Base-by-base conservation (phyloP, 805 yeast species). In the Pichia pseudocactophila region DNA sequence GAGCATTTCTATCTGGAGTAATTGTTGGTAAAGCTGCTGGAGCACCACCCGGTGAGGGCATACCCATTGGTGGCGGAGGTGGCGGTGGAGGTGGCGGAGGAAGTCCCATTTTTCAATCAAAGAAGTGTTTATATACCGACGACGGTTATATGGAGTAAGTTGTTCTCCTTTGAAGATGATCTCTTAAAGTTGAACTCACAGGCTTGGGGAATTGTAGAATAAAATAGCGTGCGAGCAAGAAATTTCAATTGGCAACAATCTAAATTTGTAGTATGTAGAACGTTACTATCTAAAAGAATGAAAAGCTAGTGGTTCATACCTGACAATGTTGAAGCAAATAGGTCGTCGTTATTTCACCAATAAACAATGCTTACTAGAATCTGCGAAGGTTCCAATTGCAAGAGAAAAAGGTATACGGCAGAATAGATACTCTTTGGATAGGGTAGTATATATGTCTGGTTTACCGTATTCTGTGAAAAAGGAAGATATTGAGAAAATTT, bases 31-130 rank as follows among this genome's bases (percentile, higher is more conserved):
- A 49, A 36, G 57, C 50, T 13, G 63, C 55, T 7, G 62, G 59
- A 0, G 66, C 58, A 13, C 59, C 62, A 12, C 59, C 52, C 9
- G 68, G 63, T 4, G 73, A 68, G 12, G 76, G 74, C 15, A 74
- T 72, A 7, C 77, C 74, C 3, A 77, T 74, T 25, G 58, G 64
- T 3, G 64, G 64, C 7, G 63, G 63, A 3, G 79, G 78, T 2
- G 80, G 79, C 7, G 81, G 78, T 3, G 80, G 77, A 4, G 80
- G 79, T 9, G 78, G 77, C 10, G 78, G 77, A 27, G 70, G 70
- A 27, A 69, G 64, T 68, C 67, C 67, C 40, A 35, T 52, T 22
- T 20, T 30, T n/a, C n/a, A n/a, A n/a, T n/a, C n/a, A n/a, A n/a
- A n/a, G n/a, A n/a, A n/a, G n/a, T n/a, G n/a, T n/a, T n/a, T n/a